phyloP scores from a whole-genome alignment of 805 yeast genomes.

The Lachancea fermentati region DNA sequence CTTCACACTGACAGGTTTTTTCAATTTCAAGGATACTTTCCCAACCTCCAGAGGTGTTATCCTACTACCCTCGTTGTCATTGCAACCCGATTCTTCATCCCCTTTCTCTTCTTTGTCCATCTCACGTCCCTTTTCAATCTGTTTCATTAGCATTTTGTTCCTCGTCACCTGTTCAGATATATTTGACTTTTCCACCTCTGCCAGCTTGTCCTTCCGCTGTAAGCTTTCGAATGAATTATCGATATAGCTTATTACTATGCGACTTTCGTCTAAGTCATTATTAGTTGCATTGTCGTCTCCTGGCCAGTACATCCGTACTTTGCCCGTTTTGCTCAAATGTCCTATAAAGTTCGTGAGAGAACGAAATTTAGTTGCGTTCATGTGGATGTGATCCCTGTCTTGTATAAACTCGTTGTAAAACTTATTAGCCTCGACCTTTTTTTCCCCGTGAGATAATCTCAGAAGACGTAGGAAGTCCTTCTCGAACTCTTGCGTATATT shows the following conservation, averaged over 20 bases:
- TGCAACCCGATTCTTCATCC: not conserved
- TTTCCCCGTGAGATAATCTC: conserved; percentile 72
- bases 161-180: conserved; percentile 44
- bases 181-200: conserved; percentile 34
- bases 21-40: conserved; percentile 4
- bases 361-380: conserved; percentile 83
- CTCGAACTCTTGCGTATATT: conserved; percentile 56
- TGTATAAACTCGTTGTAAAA: conserved; percentile 87
- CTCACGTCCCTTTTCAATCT: conserved; percentile 36
- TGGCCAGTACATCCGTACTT: conserved; percentile 46
- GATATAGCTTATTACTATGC: conserved; percentile 45
- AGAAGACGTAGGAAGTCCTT: conserved; percentile 59
- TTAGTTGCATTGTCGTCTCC: conserved; percentile 30
- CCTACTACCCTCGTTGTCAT: not conserved
- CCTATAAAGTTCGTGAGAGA: conserved; percentile 64
- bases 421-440: conserved; percentile 69
- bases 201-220: conserved; percentile 35
- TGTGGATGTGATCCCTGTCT: conserved; percentile 79
- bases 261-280: conserved; percentile 28
- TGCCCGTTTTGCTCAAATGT: conserved; percentile 50
- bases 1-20: conserved; percentile 2
- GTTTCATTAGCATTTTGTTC: conserved; percentile 41
- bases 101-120: not conserved
- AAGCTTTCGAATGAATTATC: conserved; percentile 49
- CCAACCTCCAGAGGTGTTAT: not conserved